These are phyloP conservation scores for Polychaeton citri DNA, from an alignment of 2,329 filamentous ascomycete species.

Conservation along the genomic window DNA sequence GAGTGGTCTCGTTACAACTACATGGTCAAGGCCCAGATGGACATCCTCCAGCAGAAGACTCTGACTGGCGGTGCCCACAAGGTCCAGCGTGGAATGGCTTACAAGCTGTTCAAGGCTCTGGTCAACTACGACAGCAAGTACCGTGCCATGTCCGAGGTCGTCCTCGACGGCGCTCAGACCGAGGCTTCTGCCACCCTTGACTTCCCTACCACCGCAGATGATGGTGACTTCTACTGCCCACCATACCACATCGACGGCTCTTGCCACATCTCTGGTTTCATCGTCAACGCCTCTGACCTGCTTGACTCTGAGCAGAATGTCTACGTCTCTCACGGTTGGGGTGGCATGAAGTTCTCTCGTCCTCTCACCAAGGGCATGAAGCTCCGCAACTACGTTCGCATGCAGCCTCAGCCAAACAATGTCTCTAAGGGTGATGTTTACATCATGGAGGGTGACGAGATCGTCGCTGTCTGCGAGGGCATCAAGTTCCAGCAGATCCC, in stretches of 20 bases:
- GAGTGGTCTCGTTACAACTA: slow-evolving; percentile 55
- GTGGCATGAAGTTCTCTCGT: slow-evolving; percentile 37
- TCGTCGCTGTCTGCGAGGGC: slow-evolving; percentile 45
- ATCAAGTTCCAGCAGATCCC: slow-evolving; percentile 56
- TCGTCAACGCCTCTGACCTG: slow-evolving; percentile 46
- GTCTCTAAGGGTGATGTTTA: slow-evolving; percentile 48
- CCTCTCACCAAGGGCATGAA: slow-evolving; percentile 33
- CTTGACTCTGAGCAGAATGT: slow-evolving; percentile 46
- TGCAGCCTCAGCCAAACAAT: slow-evolving; percentile 43
- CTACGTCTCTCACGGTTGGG: slow-evolving; percentile 51
- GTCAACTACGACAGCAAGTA: slow-evolving; percentile 45
- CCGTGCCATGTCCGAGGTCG: slow-evolving; percentile 45
- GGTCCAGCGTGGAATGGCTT: slow-evolving; percentile 61
- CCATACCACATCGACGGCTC: slow-evolving; percentile 48
- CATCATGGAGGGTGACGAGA: slow-evolving; percentile 45
- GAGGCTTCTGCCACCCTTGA: slow-evolving; percentile 42
- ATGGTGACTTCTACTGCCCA: slow-evolving; percentile 44
- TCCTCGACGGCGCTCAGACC: slow-evolving; percentile 41
- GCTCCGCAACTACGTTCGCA: slow-evolving; percentile 49
- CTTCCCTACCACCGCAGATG: slow-evolving; percentile 40
- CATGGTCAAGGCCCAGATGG: slow-evolving; percentile 41
- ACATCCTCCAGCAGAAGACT: slow-evolving; percentile 56
- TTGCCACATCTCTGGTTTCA: slow-evolving; percentile 45
- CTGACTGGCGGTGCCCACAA: slow-evolving; percentile 55
- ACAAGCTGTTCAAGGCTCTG: slow-evolving; percentile 55